These are phyloP conservation scores for Cutaneotrichosporon arboriforme DNA, from an alignment of 1,284 basidiomycete genomes.

Conservation along the genomic window DNA sequence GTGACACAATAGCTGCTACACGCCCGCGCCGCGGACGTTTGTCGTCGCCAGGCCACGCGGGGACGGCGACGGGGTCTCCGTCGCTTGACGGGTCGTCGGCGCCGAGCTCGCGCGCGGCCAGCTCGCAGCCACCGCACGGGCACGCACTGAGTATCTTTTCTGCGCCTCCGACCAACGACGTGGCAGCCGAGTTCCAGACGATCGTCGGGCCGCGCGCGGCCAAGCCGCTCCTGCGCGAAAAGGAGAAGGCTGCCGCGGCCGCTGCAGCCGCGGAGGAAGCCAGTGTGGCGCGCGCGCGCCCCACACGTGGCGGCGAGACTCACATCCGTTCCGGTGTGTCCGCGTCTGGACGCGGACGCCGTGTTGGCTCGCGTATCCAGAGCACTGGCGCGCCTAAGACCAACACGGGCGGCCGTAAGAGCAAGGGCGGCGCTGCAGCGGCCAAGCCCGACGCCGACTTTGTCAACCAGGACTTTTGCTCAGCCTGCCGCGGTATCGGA, in stretches of 20 bases:
- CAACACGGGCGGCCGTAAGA: conserved; percentile 5
- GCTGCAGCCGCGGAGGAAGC: background rate
- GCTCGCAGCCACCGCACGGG: conserved; percentile 2
- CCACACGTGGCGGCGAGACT: conserved; percentile 21
- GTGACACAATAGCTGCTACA: conserved; percentile 2
- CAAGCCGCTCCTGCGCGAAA: conserved; percentile 4
- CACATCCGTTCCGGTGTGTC: conserved; percentile 35
- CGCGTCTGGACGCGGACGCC: conserved; percentile 38
- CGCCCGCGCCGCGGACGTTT: conserved; percentile 10
- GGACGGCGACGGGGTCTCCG: background rate
- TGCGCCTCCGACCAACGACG: conserved; percentile 20
- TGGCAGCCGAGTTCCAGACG: conserved; percentile 17
- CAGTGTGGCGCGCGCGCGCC: conserved; percentile 1
- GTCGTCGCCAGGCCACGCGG: conserved; percentile 8
- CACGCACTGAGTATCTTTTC: conserved; percentile 30
- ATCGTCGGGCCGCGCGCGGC: conserved; percentile 14
- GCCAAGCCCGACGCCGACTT: conserved; percentile 31
- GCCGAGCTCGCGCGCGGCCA: conserved; percentile 13
- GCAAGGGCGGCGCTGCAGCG: conserved; percentile 1
- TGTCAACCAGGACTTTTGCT: conserved; percentile 87
- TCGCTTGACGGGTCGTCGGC: conserved; percentile 14
- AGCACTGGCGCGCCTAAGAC: background rate
- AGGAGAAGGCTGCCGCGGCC: background rate
- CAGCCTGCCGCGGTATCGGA: conserved; percentile 67
- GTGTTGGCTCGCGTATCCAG: conserved; percentile 25